These are phyloP conservation scores for Roridomyces roridus DNA, from an alignment of 768 basidiomycete genomes.

Conservation along the genomic window DNA sequence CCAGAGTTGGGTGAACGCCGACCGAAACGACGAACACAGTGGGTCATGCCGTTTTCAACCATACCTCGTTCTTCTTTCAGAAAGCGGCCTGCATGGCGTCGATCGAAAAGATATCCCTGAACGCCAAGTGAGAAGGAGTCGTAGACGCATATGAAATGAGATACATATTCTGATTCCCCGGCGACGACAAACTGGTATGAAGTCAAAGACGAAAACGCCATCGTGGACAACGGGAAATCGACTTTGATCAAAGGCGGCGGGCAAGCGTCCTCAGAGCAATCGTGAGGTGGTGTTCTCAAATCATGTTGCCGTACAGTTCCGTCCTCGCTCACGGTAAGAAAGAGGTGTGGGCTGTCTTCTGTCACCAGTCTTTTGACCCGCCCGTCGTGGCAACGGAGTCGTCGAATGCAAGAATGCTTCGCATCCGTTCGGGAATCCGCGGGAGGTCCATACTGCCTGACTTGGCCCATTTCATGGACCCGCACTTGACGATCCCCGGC, in stretches of 20 bases:
- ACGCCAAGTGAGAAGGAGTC: conserved; percentile 8
- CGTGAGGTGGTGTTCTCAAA: conserved; percentile 70
- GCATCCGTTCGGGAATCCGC: conserved; percentile 53
- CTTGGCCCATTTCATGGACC: conserved; percentile 72
- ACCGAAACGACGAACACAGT: conserved; percentile 85
- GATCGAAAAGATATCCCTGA: conserved; percentile 84
- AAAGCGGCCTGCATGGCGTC: conserved; percentile 69
- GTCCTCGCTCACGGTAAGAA: conserved; percentile 88
- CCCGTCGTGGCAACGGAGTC: conserved; percentile 72
- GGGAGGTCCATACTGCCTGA: conserved; percentile 40
- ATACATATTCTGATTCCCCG: conserved; percentile 77
- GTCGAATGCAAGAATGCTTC: conserved; percentile 53
- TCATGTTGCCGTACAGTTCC: conserved; percentile 91
- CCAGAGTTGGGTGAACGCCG: conserved; percentile 34
- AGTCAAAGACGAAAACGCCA: conserved; percentile 78
- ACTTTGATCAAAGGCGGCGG: conserved; percentile 75
- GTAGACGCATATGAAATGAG: conserved; percentile 35
- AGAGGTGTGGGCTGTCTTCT: conserved; percentile 78
- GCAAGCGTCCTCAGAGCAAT: conserved; percentile 64
- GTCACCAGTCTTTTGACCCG: conserved; percentile 83
- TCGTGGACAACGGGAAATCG: conserved; percentile 69
- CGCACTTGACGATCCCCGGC: conserved; percentile 79
- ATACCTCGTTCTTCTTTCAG: conserved; percentile 76
- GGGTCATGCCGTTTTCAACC: conserved; percentile 60
- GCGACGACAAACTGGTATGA: conserved; percentile 89